These are phyloP conservation scores for Cicer yamashitae DNA, from an alignment of 306 rosid species.

Conservation along the genomic window DNA sequence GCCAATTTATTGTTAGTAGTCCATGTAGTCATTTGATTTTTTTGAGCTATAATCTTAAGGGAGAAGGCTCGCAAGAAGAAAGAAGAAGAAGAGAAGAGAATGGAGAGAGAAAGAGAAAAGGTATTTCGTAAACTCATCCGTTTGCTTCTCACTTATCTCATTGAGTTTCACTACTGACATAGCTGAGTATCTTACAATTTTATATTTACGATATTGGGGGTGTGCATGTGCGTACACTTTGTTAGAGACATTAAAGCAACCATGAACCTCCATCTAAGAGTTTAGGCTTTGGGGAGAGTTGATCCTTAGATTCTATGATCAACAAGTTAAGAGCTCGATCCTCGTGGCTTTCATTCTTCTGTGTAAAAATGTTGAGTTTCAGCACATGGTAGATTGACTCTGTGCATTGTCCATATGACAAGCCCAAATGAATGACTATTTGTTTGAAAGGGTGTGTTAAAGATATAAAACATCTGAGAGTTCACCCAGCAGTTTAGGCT, in stretches of 20 bases:
- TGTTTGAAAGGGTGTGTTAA: background rate
- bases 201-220: constrained; percentile 32
- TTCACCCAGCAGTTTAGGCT: background rate
- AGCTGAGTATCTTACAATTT: background rate
- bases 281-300: constrained; percentile 21
- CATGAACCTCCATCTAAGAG: background rate
- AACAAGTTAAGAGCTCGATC: background rate
- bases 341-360: background rate
- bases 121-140: constrained; percentile 49
- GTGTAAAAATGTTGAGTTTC: background rate
- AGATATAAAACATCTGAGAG: constrained; percentile 4
- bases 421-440: background rate
- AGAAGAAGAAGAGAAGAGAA: constrained; percentile 92
- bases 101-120: constrained; percentile 91
- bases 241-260: constrained; percentile 17
- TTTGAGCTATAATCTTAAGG: constrained; percentile 54
- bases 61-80: constrained; percentile 98
- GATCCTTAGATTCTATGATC: background rate
- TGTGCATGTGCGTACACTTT: background rate
- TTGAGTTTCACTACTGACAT: constrained; percentile 9
- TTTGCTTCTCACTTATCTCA: constrained; percentile 36
- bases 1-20: constrained; percentile 23
- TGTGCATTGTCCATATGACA: background rate
- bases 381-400: background rate
- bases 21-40: constrained; percentile 28